Evolutionary conservation across 257 asterid genomes (phyloP), one percentile per base, ranked within the genome.

Genomic region (Agastache rugosa): DNA sequence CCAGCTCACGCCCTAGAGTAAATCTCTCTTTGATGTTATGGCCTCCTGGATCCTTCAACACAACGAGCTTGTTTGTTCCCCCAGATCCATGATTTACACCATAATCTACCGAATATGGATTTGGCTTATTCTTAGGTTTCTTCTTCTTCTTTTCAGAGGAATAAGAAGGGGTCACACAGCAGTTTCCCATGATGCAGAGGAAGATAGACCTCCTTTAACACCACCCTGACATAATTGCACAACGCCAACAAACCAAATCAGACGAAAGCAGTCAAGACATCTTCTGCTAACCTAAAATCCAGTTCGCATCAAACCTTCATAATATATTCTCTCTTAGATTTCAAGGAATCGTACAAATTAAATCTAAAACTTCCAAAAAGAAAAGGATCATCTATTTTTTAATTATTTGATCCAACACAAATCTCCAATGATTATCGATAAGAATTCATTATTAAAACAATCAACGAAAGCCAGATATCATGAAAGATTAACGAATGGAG

Each of bases 1-100:
- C 96, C 0, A 90, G 85, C 87, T 90, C 96, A 0, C 85, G 79
- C n/a, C 96, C 96, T 20, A 89, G 87, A 25, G 84, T 86, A 60
- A 81, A 90, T 73, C 80, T 78, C 65, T 44, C 85, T 1, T 78
- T 56, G 70, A 90, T 81, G 77, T 86, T 61, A 37, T 79, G 77
- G 34, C 91, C 89, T 0, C 90, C 85, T 3, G 91, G 91, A 55
- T 86, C 80, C 71, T 80, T 86, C 81, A 90, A 75, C 78, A 90
- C 96, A 8, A 74, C 79, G 16, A 90, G 89, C 85, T 87, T 87
- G 68, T 73, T 80, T 23, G 77, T 16, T 53, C 71, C 83, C 8
- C 61, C 80, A 48, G 84, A 77, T 75, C 81, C 84, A 63, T 65
- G 65, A 55, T 54, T 75, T 2, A 77, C 86, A 20, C 87, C 88